These are phyloP conservation scores for Xylaria polymorpha DNA, from an alignment of 2,329 filamentous ascomycete species.

Conservation along the genomic window DNA sequence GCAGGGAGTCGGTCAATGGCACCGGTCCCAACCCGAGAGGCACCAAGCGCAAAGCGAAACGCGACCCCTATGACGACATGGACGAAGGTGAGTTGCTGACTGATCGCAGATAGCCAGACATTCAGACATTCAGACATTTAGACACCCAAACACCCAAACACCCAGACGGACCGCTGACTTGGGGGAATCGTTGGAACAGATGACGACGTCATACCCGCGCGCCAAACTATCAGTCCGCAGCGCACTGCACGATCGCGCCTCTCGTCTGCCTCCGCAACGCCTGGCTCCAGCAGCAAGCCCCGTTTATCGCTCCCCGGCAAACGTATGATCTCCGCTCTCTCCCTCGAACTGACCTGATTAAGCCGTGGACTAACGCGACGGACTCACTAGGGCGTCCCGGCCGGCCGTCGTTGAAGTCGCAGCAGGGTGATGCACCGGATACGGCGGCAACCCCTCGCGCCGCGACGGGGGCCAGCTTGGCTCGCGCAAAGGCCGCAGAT, in stretches of 20 bases:
- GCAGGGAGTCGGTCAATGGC: slow-evolving; percentile 30
- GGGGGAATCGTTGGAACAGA: slow-evolving; percentile 12
- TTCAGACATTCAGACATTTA: no score
- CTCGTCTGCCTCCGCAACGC: slow-evolving; percentile 40
- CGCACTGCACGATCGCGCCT: slow-evolving; percentile 42
- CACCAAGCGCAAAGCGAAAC: slow-evolving; percentile 47
- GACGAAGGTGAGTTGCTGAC: slow-evolving; percentile 42
- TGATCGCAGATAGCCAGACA: no score
- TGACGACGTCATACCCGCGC: slow-evolving; percentile 40
- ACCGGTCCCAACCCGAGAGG: slow-evolving; percentile 36
- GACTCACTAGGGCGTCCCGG: slow-evolving; percentile 42
- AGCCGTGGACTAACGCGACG: slow-evolving; percentile 15
- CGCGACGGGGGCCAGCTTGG: slow-evolving; percentile 35
- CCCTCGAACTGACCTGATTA: slow-evolving; percentile 1
- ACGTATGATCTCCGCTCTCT: slow-evolving; percentile 32
- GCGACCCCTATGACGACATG: slow-evolving; percentile 46
- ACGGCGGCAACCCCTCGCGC: slow-evolving; percentile 30
- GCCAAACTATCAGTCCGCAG: slow-evolving; percentile 31
- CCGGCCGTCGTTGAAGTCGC: slow-evolving; percentile 37
- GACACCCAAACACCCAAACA: not conserved
- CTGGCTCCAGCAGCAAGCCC: slow-evolving; percentile 38
- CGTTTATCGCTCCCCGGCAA: slow-evolving; percentile 36
- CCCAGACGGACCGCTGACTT: slow-evolving; percentile 3
- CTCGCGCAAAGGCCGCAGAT: slow-evolving; percentile 39
- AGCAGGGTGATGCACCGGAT: slow-evolving; percentile 27